phyloP scores from a whole-genome alignment of 1,284 basidiomycete species.

The Papiliotrema flavescens region DNA sequence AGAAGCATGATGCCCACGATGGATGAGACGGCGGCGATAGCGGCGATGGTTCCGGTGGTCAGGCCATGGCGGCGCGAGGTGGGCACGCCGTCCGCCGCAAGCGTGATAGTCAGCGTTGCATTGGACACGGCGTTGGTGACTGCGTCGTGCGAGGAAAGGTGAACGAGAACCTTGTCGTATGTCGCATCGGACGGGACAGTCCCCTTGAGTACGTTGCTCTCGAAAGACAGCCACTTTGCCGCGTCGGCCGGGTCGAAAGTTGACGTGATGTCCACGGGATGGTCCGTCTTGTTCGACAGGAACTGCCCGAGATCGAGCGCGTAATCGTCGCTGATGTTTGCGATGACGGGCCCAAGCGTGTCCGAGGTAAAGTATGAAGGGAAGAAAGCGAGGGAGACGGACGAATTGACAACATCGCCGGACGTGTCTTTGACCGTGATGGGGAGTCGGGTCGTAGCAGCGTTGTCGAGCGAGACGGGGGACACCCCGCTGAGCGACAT shows the following conservation, averaged over 20 bases:
- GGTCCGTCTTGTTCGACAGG: constrained; percentile 52
- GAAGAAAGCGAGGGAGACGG: constrained; percentile 61
- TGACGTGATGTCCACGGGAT: constrained; percentile 8
- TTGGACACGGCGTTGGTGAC: constrained; percentile 67
- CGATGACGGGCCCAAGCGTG: constrained; percentile 57
- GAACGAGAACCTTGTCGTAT: constrained; percentile 25
- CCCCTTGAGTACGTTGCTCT: constrained; percentile 51
- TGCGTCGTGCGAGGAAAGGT: constrained; percentile 20
- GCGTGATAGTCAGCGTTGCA: constrained; percentile 51
- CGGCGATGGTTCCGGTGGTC: constrained; percentile 54
- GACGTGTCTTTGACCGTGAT: constrained; percentile 61
- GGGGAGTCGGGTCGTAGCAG: constrained; percentile 45
- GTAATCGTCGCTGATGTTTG: constrained; percentile 53
- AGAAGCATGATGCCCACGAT: constrained; percentile 59
- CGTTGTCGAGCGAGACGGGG: constrained; percentile 46
- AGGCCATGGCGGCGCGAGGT: constrained; percentile 52
- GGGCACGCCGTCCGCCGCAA: constrained; percentile 49
- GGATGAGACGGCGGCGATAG: constrained; percentile 61
- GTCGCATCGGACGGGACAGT: constrained; percentile 21
- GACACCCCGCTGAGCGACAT: constrained; percentile 64
- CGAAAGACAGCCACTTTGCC: constrained; percentile 54
- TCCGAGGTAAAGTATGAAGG: constrained; percentile 65
- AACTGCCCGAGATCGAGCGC: constrained; percentile 55
- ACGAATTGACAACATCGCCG: constrained; percentile 58
- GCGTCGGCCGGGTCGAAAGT: constrained; percentile 21